Evolutionary conservation across 148 eudicot genomes (phyloP).

Genomic region (Gaultheria prostrata): DNA sequence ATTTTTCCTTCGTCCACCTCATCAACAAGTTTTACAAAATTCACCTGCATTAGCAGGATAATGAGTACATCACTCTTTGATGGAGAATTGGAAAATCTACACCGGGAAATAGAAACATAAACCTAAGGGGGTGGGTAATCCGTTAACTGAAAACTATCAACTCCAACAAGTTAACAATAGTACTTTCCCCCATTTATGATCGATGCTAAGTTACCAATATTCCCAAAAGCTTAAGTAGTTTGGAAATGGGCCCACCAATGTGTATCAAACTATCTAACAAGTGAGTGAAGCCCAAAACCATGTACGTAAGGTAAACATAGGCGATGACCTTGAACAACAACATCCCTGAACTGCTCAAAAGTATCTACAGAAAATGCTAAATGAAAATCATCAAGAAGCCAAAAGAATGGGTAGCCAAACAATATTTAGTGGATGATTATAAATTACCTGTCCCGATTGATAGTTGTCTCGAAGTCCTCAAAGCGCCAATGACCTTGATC

Average conservation of each 20-base stretch:
- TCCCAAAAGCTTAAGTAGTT: no score
- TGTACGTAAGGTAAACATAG: neutral
- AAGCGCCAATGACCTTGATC: constrained; percentile 93
- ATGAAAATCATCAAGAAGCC: neutral
- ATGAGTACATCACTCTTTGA: neutral
- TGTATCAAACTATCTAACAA: no score
- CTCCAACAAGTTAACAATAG: no score
- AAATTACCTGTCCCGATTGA: constrained; percentile 80
- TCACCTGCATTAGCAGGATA: constrained; percentile 48
- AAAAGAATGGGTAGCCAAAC: neutral
- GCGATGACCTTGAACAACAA: constrained; percentile 11
- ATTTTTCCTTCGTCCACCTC: constrained; percentile 67
- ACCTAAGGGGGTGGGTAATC: no score
- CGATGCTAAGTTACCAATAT: no score
- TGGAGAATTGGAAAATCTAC: no score
- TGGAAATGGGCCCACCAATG: no score
- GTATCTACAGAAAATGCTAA: no score
- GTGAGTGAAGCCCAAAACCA: neutral
- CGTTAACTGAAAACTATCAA: no score
- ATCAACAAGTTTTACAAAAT: constrained; percentile 74
- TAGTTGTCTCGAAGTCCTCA: constrained; percentile 82
- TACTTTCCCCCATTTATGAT: no score
- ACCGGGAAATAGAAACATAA: no score
- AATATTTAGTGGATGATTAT: neutral
- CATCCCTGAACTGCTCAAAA: no score